Evolutionary conservation across 352 stramenopile genomes (phyloP), one percentile per base, ranked within the genome.

Genomic region (Globisporangium sylvaticum): DNA sequence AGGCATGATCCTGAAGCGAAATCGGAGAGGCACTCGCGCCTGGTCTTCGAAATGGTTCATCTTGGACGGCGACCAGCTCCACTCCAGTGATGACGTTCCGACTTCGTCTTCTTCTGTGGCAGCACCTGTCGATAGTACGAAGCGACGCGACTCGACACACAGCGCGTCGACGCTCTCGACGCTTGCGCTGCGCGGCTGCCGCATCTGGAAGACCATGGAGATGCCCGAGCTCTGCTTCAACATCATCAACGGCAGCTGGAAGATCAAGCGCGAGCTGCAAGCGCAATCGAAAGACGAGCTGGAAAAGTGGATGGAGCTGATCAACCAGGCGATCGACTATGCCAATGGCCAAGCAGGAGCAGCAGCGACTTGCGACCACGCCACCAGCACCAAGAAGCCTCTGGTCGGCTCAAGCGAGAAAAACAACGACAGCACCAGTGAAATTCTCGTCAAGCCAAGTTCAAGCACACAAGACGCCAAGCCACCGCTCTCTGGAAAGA

Each of bases 131-230:
- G 46, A 62, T 2, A 50, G 59, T 44, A 60, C 58, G 34, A 54
- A 62, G 34, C 52, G 44, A n/a, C 39, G 24, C 18, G 24, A 39
- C 29, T 46, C 29, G 25, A 63, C 10, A 5, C 44, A 74, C 61
- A 67, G 55, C 14, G 59, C 77, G 29, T 73, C 73, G 37, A 78
- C 73, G 4, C 79, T 84, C 31, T 90, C 85, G 39, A 90, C 82
- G 53, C 65, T 94, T 22, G 79, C 74, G 9, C 70, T 94, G 58
- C 80, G 77, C 37, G 83, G 84, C 54, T 94, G 85, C 57, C 83
- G 85, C 18, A 92, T 94, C 67, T 94, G 85, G 85, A 94, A 94
- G 76, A 94, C 86, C 9, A 90, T 83, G 81, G 86, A 94, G 67
- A 94, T 94, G 86, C 83, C 84, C 20, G 84, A 91, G 65, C 75